phyloP scores from a whole-genome alignment of 768 basidiomycete species.

The Obba rivulosa region DNA sequence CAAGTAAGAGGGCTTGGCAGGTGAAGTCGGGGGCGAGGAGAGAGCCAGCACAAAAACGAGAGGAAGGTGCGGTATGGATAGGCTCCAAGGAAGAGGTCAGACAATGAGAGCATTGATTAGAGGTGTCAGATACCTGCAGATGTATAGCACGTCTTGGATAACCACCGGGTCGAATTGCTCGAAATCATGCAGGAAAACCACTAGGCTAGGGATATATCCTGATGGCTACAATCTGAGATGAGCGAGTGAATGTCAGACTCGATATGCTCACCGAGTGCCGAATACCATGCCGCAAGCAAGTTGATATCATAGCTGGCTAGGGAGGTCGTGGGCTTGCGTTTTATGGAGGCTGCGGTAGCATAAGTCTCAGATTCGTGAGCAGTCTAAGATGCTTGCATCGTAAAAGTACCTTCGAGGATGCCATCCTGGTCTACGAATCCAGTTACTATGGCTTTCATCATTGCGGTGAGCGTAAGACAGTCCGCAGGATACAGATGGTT shows the following conservation, averaged over 20 bases:
- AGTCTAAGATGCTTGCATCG: slow-evolving; percentile 13
- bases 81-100: slow-evolving; percentile 1
- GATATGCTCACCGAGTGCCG: slow-evolving; percentile 5
- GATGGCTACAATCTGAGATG: background rate
- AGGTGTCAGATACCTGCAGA: slow-evolving; percentile 51
- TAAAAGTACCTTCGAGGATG: slow-evolving; percentile 13
- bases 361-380: background rate
- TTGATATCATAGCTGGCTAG: slow-evolving; percentile 60
- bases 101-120: too few relatives aligned
- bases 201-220: slow-evolving; percentile 32
- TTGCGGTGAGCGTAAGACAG: slow-evolving; percentile 42
- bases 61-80: slow-evolving; percentile 47
- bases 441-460: slow-evolving; percentile 51
- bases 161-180: slow-evolving; percentile 62
- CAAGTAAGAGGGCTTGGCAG: slow-evolving; percentile 37
- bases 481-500: slow-evolving; percentile 56
- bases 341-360: background rate
- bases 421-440: slow-evolving; percentile 40
- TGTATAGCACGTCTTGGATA: slow-evolving; percentile 64
- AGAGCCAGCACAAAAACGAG: slow-evolving; percentile 61
- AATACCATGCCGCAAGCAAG: slow-evolving; percentile 57
- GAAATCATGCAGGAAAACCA: slow-evolving; percentile 67
- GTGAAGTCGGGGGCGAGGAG: slow-evolving; percentile 40
- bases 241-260: background rate
- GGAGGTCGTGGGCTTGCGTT: slow-evolving; percentile 43